These are phyloP conservation scores for Fusarium sublunatum DNA, from an alignment of 2,329 filamentous ascomycete species.

Conservation along the genomic window DNA sequence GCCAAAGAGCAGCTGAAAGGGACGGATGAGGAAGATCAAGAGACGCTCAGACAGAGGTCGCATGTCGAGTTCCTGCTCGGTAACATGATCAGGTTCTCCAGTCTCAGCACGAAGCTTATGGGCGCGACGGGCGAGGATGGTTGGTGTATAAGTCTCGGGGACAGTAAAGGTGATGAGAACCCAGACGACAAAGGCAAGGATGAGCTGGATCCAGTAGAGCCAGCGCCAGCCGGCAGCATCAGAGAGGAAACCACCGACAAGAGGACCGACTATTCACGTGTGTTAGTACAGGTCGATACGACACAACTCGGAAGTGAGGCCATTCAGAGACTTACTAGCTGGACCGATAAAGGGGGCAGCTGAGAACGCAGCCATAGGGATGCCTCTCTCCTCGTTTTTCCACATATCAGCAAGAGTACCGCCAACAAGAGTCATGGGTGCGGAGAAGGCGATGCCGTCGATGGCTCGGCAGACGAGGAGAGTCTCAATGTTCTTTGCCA, in stretches of 20 bases:
- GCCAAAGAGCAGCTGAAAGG: conserved; percentile 85
- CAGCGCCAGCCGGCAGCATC: conserved; percentile 81
- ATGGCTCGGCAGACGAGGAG: conserved; percentile 81
- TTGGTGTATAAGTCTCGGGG: conserved; percentile 88
- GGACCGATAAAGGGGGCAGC: conserved; percentile 87
- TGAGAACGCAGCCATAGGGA: conserved; percentile 87
- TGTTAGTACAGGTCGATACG: conserved; percentile 24
- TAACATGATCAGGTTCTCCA: conserved; percentile 75
- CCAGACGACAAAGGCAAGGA: conserved; percentile 77
- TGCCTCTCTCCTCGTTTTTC: conserved; percentile 83
- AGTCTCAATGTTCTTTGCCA: conserved; percentile 79
- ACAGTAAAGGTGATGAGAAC: conserved; percentile 86
- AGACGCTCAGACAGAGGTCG: conserved; percentile 76
- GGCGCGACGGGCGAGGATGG: conserved; percentile 77
- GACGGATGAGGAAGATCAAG: conserved; percentile 79
- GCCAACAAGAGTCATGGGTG: conserved; percentile 87
- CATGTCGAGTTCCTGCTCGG: conserved; percentile 82
- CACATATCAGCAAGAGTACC: conserved; percentile 87
- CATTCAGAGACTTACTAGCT: conserved; percentile 60
- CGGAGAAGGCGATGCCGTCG: conserved; percentile 85
- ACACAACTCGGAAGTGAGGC: too few relatives aligned
- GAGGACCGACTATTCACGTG: conserved; percentile 66
- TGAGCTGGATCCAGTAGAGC: conserved; percentile 89
- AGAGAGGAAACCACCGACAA: conserved; percentile 80
- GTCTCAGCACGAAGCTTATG: conserved; percentile 76